phyloP scores from a whole-genome alignment of 2,329 filamentous ascomycete species.

The Rhynchosporium agropyri region DNA sequence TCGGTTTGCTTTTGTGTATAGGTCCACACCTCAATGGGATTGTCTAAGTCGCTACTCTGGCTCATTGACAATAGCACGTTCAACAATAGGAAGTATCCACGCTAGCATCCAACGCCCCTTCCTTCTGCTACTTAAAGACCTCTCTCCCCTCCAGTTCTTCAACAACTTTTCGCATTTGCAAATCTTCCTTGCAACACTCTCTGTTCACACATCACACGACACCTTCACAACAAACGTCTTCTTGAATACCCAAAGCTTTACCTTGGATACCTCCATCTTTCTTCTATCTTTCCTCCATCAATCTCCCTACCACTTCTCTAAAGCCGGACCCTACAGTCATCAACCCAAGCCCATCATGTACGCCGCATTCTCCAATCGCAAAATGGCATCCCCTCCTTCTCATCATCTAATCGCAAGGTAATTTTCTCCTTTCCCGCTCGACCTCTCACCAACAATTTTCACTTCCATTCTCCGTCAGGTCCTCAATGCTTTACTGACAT shows the following conservation, averaged over 20 bases:
- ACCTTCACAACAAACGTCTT: neutral
- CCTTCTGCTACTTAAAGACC: neutral
- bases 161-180: neutral
- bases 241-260: neutral
- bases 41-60: neutral
- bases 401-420: too few species aligned
- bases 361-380: too few species aligned
- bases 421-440: too few species aligned
- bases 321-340: too few species aligned
- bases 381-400: too few species aligned
- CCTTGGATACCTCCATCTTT: constrained; percentile 2
- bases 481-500: too few species aligned
- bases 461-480: too few species aligned
- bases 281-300: neutral
- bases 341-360: too few species aligned
- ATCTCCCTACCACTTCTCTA: too few species aligned
- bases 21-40: neutral
- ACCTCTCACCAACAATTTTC: too few species aligned
- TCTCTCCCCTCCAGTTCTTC: neutral
- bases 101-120: constrained; percentile 4
- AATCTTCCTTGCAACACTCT: neutral
- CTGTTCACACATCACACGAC: neutral
- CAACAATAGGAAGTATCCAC: neutral
- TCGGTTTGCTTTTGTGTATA: neutral
- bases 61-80: neutral